Base-by-base conservation (phyloP, 2,329 filamentous ascomycete genomes). In the Colletotrichum somersetense region DNA sequence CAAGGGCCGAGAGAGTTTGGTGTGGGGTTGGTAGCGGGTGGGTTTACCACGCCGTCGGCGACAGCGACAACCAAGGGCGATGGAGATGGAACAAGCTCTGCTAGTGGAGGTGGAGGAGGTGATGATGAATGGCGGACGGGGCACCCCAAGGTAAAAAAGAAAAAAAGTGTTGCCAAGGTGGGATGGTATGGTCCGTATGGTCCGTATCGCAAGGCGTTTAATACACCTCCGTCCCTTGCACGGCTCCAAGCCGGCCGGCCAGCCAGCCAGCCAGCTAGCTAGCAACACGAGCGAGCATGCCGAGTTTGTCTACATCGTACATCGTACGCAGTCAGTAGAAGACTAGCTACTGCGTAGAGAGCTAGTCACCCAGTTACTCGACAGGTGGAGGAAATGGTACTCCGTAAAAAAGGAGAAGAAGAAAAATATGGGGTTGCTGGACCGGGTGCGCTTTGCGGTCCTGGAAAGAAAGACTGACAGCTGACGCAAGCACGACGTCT, bases 1-100 rank as follows among this genome's bases (percentile, higher is more conserved):
- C 33, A 38, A 62, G 35, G 52, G 50, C 68, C 64, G 64, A 71
- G 42, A 67, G 42, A 67, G 64, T 71, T 63, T 67, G 42, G 50
- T 35, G 64, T 71, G 68, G 68, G 50, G 64, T 67, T 57, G 56
- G 56, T 50, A 48, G 38, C 30, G 40, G 56, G 57, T 46, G 63
- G 67, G 40, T 61, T 64, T 20, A n/a, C 30, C 42, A 30, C 20
- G 44, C 66, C 38, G 56, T 48, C 48, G 38, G 55, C 40, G 48
- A 71, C 53, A 48, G 48, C 62, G 67, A 61, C 26, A 52, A 20
- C 40, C 40, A 18, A 18, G 5, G 5, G 40, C 40, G 40, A 42
- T 18, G 46, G 46, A 46, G 67, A 42, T 18, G 55, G 44, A 30
- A 14, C 30, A 33, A 35, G 42, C 42, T 44, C 11, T 46, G 53